Evolutionary conservation across 2,329 filamentous ascomycete species (phyloP), one percentile per base, ranked within the genome.

Genomic region (Fusarium pseudocircinatum): DNA sequence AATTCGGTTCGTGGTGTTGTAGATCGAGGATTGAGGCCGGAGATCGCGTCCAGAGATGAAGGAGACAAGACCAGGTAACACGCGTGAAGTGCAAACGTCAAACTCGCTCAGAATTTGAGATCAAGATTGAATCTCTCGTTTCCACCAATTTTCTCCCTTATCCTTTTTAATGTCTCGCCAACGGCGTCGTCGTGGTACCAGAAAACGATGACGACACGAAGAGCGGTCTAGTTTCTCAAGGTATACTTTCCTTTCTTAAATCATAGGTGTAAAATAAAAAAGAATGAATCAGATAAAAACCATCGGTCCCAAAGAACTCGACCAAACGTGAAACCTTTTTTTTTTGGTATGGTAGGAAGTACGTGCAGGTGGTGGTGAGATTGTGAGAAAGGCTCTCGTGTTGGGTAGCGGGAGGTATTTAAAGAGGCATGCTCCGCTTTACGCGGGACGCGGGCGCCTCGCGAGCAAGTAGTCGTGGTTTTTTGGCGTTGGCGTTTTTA

Each of bases 321-420:
- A 43, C 66, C 70, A 40, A 39, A 53, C 44, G 47, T 54, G 34
- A 46, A 50, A 40, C 42, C 40, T 42, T 50, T 50, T 47, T 34
- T 28, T 28, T 52, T 39, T 46, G 34, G 49, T 52, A 52, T 37
- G 52, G 66, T 39, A 63, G 56, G 39, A 63, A 47, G 36, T 34
- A 37, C 6, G 40, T 42, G 59, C 40, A 44, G 60, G 32, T 43
- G 64, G 53, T 62, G 53, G 53, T 52, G 28, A 52, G 53, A 64
- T 50, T 60, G 58, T 52, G 14, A 32, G 42, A 70, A 54, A 42
- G 52, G 60, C 58, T 67, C 67, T 71, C 67, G 72, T 75, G 72
- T 70, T 63, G 56, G 72, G 65, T 67, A 66, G 58, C 37, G 69
- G 72, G 72, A 75, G 72, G 72, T 74, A 74, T 74, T 74, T 74